A percentile compares a stretch with the other conserved stretches of the same genome.
Conservation (phyloP, 306 rosid species). For the Hylodesmum podocarpum region DNA sequence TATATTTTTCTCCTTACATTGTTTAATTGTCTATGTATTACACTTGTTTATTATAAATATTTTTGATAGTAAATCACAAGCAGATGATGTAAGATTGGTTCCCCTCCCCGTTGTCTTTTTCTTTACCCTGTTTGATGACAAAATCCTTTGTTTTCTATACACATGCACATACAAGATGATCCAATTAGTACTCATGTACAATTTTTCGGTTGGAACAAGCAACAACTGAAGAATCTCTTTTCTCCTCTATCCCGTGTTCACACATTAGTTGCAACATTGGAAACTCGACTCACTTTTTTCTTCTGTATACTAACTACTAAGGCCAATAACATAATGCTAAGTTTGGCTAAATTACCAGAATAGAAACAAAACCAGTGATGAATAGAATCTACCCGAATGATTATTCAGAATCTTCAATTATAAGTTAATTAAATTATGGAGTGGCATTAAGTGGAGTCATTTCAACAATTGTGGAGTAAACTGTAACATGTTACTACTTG, state of each 20-base stretch:
- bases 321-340: background rate
- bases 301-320: background rate
- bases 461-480: constrained; percentile 6
- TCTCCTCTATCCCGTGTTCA: background rate
- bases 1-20: too few relatives aligned
- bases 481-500: background rate
- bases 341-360: background rate
- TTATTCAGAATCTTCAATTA: background rate
- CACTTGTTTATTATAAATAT: too few relatives aligned
- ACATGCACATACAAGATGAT: background rate
- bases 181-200: constrained; percentile 18
- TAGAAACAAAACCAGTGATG: background rate
- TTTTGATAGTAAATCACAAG: constrained; percentile 27
- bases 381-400: background rate
- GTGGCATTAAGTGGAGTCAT: constrained; percentile 10
- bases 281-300: background rate
- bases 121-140: constrained; percentile 28
- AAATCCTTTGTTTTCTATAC: constrained; percentile 17
- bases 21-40: too few relatives aligned
- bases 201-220: constrained; percentile 35
- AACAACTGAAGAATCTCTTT: constrained; percentile 31
- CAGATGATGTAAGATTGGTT: constrained; percentile 27
- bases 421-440: background rate
- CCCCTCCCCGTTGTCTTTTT: constrained; percentile 34
- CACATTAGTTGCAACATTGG: constrained; percentile 7